These are phyloP conservation scores for Crepidotus variabilis DNA, from an alignment of 768 basidiomycete species.

Conservation along the genomic window DNA sequence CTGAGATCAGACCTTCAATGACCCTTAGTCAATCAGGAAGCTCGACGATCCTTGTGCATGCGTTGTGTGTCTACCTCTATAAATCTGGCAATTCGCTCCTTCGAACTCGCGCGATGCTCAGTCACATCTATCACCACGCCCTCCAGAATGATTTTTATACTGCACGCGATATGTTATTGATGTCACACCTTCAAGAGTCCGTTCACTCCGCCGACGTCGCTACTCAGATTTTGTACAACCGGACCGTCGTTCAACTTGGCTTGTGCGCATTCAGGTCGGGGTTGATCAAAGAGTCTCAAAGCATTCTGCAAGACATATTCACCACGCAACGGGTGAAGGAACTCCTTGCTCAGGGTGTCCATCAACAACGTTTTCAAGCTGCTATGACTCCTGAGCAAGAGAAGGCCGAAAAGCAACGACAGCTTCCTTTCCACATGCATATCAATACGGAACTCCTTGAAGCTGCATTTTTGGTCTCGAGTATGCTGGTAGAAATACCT, in stretches of 20 bases:
- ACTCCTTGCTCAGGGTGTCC: conserved; percentile 93
- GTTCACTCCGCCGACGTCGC: conserved; percentile 95
- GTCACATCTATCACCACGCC: conserved; percentile 96
- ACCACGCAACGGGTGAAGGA: conserved; percentile 97
- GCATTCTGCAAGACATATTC: conserved; percentile 92
- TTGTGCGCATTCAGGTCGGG: conserved; percentile 96
- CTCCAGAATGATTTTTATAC: conserved; percentile 96
- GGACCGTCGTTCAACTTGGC: conserved; percentile 95
- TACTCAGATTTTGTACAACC: conserved; percentile 97
- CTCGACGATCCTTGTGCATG: conserved; percentile 79
- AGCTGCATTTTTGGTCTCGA: conserved; percentile 95
- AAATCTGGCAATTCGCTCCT: conserved; percentile 86
- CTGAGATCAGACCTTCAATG: conserved; percentile 60
- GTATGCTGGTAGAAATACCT: conserved; percentile 98
- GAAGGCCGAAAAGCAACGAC: conserved; percentile 91
- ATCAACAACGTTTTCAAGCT: conserved; percentile 85
- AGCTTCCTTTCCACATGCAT: conserved; percentile 99
- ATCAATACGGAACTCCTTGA: conserved; percentile 98
- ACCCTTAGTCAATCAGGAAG: conserved; percentile 50
- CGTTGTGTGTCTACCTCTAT: conserved; percentile 90
- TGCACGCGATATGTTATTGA: conserved; percentile 95
- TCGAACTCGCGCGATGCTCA: conserved; percentile 94
- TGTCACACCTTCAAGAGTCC: conserved; percentile 98
- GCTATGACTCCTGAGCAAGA: conserved; percentile 91
- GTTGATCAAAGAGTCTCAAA: conserved; percentile 89